phyloP scores from a whole-genome alignment of 257 asterid species.

The Schizonepeta tenuifolia region DNA sequence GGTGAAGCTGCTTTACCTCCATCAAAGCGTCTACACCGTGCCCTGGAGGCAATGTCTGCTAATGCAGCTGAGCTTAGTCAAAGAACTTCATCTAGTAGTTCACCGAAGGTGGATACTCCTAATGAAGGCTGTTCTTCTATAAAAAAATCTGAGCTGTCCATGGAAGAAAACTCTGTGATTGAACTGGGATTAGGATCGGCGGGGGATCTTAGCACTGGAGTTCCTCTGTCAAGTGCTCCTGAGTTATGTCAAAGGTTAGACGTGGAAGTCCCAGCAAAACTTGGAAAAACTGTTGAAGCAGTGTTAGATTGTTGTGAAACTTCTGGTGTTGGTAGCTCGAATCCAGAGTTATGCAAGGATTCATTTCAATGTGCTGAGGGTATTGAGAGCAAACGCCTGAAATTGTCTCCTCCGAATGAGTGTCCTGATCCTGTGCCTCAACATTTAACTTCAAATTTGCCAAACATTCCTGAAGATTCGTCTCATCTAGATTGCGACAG shows the following conservation, averaged over 20 bases:
- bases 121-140: slow-evolving; percentile 31
- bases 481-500: slow-evolving; percentile 36
- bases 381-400: slow-evolving; percentile 36
- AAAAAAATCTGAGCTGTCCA: slow-evolving; percentile 39
- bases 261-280: slow-evolving; percentile 30
- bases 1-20: slow-evolving; percentile 98
- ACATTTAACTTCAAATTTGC: slow-evolving; percentile 30
- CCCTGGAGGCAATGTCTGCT: slow-evolving; percentile 98
- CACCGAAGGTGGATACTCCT: slow-evolving; percentile 34
- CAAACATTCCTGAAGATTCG: slow-evolving; percentile 30
- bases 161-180: slow-evolving; percentile 32
- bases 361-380: slow-evolving; percentile 34
- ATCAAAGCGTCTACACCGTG: slow-evolving; percentile 92
- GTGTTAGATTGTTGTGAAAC: slow-evolving; percentile 37
- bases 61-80: slow-evolving; percentile 74
- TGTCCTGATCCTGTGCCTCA: slow-evolving; percentile 36
- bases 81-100: slow-evolving; percentile 44
- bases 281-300: slow-evolving; percentile 33
- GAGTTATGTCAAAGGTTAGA: slow-evolving; percentile 36
- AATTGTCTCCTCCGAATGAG: slow-evolving; percentile 38
- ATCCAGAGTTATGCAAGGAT: slow-evolving; percentile 39
- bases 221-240: slow-evolving; percentile 43
- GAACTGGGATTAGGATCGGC: slow-evolving; percentile 38
- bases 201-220: slow-evolving; percentile 34
- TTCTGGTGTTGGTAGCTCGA: slow-evolving; percentile 36